Percentiles rank a stretch among this genome's conserved stretches.
phyloP scores from a whole-genome alignment of 2,329 filamentous ascomycete genomes.

The Xylariaceae sp. region DNA sequence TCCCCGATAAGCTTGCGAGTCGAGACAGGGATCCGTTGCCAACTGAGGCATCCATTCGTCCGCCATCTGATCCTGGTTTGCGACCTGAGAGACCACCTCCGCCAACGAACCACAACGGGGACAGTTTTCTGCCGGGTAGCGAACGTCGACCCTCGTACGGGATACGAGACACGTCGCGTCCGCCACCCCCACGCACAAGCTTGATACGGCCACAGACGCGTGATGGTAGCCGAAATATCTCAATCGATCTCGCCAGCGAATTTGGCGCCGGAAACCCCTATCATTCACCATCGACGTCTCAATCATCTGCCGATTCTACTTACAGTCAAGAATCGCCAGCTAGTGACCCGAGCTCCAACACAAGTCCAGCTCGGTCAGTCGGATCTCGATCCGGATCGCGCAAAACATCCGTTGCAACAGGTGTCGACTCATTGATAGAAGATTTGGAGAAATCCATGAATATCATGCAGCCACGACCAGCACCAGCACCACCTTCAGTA shows the following conservation, averaged over 20 bases:
- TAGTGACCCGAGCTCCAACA: slow-evolving; percentile 57
- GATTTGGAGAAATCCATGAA: slow-evolving; percentile 51
- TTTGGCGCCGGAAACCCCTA: slow-evolving; percentile 60
- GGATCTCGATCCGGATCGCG: slow-evolving; percentile 31
- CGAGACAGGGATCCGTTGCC: slow-evolving; percentile 16
- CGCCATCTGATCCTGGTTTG: slow-evolving; percentile 44
- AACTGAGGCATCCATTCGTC: slow-evolving; percentile 40
- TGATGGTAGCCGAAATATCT: slow-evolving; percentile 36
- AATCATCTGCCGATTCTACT: slow-evolving; percentile 59
- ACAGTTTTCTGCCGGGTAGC: slow-evolving; percentile 25
- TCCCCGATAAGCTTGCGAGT: slow-evolving; percentile 38
- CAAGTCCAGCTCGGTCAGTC: slow-evolving; percentile 48
- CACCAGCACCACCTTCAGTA: slow-evolving; percentile 27
- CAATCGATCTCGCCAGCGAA: slow-evolving; percentile 53
- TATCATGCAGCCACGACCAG: slow-evolving; percentile 29
- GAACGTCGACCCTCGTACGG: slow-evolving; percentile 40
- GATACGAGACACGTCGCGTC: slow-evolving; percentile 44
- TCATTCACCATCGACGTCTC: slow-evolving; percentile 58
- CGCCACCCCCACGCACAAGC: slow-evolving; percentile 49
- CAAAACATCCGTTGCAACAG: slow-evolving; percentile 39
- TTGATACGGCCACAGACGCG: slow-evolving; percentile 40
- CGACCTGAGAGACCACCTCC: slow-evolving; percentile 37
- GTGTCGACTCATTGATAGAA: slow-evolving; percentile 46
- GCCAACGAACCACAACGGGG: slow-evolving; percentile 24
- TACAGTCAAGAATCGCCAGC: slow-evolving; percentile 45